Evolutionary conservation across 208 protist species (phyloP).

Genomic region (Wallacemonas sp.): DNA sequence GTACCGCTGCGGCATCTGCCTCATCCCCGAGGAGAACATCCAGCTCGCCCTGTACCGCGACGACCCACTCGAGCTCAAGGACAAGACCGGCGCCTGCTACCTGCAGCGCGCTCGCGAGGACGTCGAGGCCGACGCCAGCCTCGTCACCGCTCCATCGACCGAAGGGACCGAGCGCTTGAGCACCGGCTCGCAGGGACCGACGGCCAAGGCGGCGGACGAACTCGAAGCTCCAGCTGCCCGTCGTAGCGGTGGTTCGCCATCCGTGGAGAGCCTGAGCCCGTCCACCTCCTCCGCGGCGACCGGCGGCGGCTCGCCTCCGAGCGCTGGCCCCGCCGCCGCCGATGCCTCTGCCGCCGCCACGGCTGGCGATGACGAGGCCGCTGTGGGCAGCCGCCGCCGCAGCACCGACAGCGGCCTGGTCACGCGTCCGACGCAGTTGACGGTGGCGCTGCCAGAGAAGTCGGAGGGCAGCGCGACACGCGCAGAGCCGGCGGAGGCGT

Average conservation of each 20-base stretch:
- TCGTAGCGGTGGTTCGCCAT: no score
- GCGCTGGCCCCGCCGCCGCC: no score
- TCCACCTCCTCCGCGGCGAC: no score
- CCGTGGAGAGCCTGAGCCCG: no score
- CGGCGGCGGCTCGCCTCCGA: no score
- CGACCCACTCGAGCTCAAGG: slow-evolving; percentile 49
- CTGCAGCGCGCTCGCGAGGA: slow-evolving; percentile 38
- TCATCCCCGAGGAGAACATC: slow-evolving; percentile 69
- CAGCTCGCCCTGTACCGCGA: slow-evolving; percentile 63
- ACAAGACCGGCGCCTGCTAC: slow-evolving; percentile 34
- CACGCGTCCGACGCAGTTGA: not conserved
- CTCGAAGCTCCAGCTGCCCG: no score
- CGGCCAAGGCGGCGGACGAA: not conserved
- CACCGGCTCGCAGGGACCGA: not conserved
- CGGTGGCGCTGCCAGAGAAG: not conserved
- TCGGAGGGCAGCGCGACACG: not conserved
- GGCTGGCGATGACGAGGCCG: no score
- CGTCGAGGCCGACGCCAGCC: slow-evolving; percentile 14
- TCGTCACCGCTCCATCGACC: not conserved
- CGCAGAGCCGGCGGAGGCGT: not conserved
- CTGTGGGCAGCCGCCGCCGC: no score
- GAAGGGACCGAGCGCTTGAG: not conserved
- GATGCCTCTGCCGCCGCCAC: no score
- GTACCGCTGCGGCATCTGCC: slow-evolving; percentile 43
- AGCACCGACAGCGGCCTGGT: not conserved